A percentile compares a stretch with the other conserved stretches of the same genome.
Conservation (phyloP, 176 grass and related monocot genomes). For the Panicum miliaceum region DNA sequence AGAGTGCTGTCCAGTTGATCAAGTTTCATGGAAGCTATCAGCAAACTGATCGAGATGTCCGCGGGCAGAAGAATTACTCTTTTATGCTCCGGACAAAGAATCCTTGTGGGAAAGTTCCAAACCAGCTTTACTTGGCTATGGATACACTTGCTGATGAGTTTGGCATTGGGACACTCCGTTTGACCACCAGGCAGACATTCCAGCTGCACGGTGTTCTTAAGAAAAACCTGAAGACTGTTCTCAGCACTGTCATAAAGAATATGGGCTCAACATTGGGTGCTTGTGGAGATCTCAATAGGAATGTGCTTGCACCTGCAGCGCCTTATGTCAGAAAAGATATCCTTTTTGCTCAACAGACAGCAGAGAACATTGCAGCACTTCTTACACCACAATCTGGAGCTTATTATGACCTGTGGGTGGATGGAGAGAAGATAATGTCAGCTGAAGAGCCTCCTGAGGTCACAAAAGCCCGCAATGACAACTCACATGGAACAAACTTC, state of each 20-base stretch:
- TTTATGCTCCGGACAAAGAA: conserved; percentile 99
- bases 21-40: conserved; percentile 99
- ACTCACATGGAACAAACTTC: conserved; percentile 88
- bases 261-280: conserved; percentile 96
- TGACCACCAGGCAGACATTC: conserved; percentile 96
- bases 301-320: conserved; percentile 94
- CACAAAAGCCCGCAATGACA: conserved; percentile 82
- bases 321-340: conserved; percentile 78
- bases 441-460: conserved; percentile 89
- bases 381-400: conserved; percentile 87
- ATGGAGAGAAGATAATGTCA: conserved; percentile 99
- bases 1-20: conserved; percentile 79
- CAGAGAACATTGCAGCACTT: conserved; percentile 88
- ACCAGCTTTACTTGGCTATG: conserved; percentile 90
- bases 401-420: conserved; percentile 99
- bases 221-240: conserved; percentile 92
- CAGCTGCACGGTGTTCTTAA: conserved; percentile 93
- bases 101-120: conserved; percentile 88
- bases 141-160: conserved; percentile 90
- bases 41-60: conserved; percentile 82
- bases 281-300: conserved; percentile 96
- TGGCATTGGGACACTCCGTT: conserved; percentile 87
- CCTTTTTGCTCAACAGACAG: conserved; percentile 83
- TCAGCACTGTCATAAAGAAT: conserved; percentile 86
- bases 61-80: conserved; percentile 81